These are phyloP conservation scores for Aphanomyces stellatus DNA, from an alignment of 352 stramenopile species.

Conservation along the genomic window DNA sequence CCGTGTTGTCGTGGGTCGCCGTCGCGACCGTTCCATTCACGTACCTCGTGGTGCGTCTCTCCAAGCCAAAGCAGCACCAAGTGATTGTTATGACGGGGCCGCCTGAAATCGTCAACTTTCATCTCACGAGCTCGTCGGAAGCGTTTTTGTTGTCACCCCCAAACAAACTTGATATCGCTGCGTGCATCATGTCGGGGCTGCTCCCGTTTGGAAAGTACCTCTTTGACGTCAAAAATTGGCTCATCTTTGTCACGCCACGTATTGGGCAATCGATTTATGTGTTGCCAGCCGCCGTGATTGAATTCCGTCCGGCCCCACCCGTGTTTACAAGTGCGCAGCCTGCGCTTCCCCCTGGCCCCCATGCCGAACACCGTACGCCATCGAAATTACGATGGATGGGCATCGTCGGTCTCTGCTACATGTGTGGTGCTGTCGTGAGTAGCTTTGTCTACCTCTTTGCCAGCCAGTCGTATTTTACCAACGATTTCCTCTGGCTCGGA, in stretches of 20 bases:
- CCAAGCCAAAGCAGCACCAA: background rate
- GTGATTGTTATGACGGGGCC: no score
- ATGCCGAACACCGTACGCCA: background rate
- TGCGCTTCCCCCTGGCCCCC: background rate
- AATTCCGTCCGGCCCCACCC: no score
- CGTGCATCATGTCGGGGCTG: background rate
- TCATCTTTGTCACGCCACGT: background rate
- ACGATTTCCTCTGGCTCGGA: conserved; percentile 1
- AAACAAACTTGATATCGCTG: background rate
- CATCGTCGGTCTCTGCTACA: background rate
- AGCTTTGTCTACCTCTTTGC: background rate
- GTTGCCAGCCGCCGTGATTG: background rate
- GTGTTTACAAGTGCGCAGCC: background rate
- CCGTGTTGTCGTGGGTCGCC: background rate
- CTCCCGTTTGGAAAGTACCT: background rate
- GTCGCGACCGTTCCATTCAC: no score
- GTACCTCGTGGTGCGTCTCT: no score
- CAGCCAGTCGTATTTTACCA: background rate
- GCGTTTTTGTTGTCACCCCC: background rate
- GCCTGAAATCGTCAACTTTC: no score
- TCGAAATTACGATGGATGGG: background rate
- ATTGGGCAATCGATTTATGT: background rate
- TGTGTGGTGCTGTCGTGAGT: background rate
- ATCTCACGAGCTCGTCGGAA: background rate
- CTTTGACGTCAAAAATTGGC: background rate